Percentiles rank a stretch among this genome's conserved stretches.
Conservation (phyloP, 768 basidiomycete species). For the Lentinus brumalis region DNA sequence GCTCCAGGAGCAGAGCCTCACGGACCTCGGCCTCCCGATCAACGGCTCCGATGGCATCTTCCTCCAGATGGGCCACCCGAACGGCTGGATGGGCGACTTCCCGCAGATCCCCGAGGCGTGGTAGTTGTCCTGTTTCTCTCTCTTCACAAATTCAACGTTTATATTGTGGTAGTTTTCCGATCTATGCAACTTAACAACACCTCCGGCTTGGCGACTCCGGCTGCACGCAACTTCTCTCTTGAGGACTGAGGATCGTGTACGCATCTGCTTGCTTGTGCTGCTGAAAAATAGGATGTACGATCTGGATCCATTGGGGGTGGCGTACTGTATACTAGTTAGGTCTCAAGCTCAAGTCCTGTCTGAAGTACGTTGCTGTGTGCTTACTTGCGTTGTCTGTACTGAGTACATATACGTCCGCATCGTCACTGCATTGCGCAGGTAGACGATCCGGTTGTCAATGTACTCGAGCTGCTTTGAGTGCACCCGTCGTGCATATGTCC, state of each 20-base stretch:
- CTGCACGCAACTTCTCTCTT: neutral
- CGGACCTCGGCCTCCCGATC: constrained; percentile 87
- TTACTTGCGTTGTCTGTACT: too few species aligned
- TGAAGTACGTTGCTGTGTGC: neutral
- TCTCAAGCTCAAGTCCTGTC: neutral
- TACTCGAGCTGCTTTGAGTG: too few species aligned
- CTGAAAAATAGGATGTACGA: constrained; percentile 2
- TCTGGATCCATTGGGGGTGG: neutral
- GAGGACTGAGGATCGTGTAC: too few species aligned
- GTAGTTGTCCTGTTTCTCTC: constrained; percentile 42
- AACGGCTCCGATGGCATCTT: constrained; percentile 94
- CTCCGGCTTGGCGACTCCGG: neutral
- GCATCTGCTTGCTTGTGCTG: neutral
- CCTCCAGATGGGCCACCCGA: constrained; percentile 66
- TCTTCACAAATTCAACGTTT: neutral
- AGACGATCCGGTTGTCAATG: too few species aligned
- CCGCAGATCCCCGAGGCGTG: constrained; percentile 81
- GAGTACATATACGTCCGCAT: too few species aligned
- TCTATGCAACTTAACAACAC: too few species aligned
- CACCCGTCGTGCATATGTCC: too few species aligned
- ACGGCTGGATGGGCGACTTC: constrained; percentile 79
- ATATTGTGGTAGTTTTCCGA: too few species aligned
- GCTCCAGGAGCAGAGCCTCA: constrained; percentile 91
- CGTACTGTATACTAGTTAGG: neutral
- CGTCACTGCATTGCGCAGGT: too few species aligned